Percentiles rank a stretch among this genome's conserved stretches.
Evolutionary conservation across 2,329 filamentous ascomycete species (phyloP).

Genomic region (Blastomyces gilchristii): DNA sequence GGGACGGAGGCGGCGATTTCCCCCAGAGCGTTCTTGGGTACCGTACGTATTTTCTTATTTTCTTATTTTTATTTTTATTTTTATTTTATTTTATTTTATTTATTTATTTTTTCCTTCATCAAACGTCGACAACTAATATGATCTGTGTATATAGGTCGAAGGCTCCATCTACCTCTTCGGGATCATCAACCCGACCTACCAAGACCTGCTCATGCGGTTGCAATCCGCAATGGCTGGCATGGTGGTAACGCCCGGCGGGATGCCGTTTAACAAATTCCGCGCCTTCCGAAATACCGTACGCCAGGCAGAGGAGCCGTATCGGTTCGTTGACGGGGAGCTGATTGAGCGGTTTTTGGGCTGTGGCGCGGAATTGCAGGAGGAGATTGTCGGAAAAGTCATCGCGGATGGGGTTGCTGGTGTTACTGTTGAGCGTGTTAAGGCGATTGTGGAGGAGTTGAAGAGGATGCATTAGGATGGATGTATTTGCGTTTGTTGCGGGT

Average conservation of each 20-base stretch:
- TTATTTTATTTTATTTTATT: neutral
- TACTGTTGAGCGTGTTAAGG: conserved; percentile 51
- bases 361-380: conserved; percentile 47
- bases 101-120: neutral
- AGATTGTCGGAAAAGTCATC: conserved; percentile 43
- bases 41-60: conserved; percentile 47
- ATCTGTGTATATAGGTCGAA: conserved; percentile 54
- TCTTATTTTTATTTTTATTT: neutral
- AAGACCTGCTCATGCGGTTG: conserved; percentile 72
- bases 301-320: conserved; percentile 62
- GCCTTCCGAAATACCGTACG: conserved; percentile 65
- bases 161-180: conserved; percentile 86
- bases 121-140: neutral
- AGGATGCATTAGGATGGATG: conserved; percentile 36
- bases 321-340: conserved; percentile 88
- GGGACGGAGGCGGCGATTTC: conserved; percentile 60
- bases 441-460: conserved; percentile 48
- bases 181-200: conserved; percentile 59
- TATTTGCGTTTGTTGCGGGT: neutral
- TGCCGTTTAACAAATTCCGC: conserved; percentile 71
- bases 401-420: conserved; percentile 45
- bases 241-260: conserved; percentile 58
- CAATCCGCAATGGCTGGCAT: conserved; percentile 60
- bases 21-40: conserved; percentile 78
- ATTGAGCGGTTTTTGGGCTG: conserved; percentile 75